These are phyloP conservation scores for Beta lomatogona DNA, from an alignment of 179 eudicot genomes.

Conservation along the genomic window DNA sequence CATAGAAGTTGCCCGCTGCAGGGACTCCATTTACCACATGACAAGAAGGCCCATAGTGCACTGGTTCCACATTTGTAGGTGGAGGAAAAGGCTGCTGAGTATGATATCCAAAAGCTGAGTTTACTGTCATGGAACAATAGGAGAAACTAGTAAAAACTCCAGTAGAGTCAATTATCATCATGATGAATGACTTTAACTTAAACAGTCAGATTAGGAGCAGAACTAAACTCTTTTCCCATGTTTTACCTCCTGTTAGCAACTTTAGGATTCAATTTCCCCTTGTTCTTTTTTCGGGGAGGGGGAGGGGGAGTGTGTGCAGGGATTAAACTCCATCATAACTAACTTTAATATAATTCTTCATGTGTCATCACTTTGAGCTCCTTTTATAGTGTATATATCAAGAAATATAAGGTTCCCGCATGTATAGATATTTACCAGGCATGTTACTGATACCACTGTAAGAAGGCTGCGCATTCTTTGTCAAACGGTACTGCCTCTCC, in stretches of 20 bases:
- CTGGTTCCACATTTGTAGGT: not conserved
- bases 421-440: conserved; percentile 4
- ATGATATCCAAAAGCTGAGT: not conserved
- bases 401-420: not conserved
- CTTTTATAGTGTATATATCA: not conserved
- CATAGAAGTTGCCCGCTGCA: not conserved
- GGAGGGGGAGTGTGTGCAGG: not conserved
- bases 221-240: not conserved
- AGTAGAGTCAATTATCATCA: not conserved
- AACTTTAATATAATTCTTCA: not conserved
- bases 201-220: not conserved
- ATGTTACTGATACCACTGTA: not conserved
- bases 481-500: conserved; percentile 11
- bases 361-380: not conserved
- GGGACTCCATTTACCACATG: not conserved
- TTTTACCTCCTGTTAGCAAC: not conserved
- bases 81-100: not conserved
- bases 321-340: not conserved
- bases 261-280: not conserved
- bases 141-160: not conserved
- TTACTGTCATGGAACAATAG: not conserved
- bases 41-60: not conserved
- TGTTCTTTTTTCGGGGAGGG: not conserved
- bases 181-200: not conserved
- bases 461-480: not conserved